These are phyloP conservation scores for Annona squamosa DNA, from an alignment of 164 flowering plant genomes.

Conservation along the genomic window DNA sequence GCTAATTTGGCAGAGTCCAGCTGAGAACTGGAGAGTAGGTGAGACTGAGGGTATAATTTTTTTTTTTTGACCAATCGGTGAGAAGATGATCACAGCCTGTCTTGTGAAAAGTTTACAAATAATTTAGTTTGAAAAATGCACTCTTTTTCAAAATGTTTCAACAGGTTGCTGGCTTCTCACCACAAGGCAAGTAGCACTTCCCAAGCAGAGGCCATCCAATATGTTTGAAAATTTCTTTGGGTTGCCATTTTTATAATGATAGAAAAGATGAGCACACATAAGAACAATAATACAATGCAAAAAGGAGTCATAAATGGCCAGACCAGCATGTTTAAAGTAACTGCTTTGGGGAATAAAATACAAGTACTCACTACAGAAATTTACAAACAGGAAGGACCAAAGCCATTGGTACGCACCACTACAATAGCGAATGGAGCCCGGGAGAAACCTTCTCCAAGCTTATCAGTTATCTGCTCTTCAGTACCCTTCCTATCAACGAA, in stretches of 20 bases:
- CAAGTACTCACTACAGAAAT: neutral
- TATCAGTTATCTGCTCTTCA: conserved; percentile 48
- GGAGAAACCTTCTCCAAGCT: conserved; percentile 78
- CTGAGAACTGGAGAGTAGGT: no score
- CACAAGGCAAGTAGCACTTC: no score
- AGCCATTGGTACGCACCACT: conserved; percentile 46
- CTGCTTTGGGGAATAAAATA: neutral
- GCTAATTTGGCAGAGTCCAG: neutral
- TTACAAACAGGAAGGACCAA: conserved; percentile 6
- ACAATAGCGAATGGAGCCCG: conserved; percentile 69
- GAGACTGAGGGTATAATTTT: no score
- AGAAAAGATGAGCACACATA: neutral
- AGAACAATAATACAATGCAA: neutral
- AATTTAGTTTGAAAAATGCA: no score
- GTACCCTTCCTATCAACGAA: conserved; percentile 50
- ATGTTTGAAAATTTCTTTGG: neutral
- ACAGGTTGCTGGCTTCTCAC: no score
- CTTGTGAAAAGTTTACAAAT: no score
- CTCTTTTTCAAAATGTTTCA: neutral
- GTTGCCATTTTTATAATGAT: neutral
- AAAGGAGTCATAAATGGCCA: neutral
- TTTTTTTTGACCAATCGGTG: no score
- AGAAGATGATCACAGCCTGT: no score
- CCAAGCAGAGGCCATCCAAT: neutral
- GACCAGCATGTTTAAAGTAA: neutral